phyloP scores from a whole-genome alignment of 805 yeast species.

The Metschnikowia amazonensis region DNA sequence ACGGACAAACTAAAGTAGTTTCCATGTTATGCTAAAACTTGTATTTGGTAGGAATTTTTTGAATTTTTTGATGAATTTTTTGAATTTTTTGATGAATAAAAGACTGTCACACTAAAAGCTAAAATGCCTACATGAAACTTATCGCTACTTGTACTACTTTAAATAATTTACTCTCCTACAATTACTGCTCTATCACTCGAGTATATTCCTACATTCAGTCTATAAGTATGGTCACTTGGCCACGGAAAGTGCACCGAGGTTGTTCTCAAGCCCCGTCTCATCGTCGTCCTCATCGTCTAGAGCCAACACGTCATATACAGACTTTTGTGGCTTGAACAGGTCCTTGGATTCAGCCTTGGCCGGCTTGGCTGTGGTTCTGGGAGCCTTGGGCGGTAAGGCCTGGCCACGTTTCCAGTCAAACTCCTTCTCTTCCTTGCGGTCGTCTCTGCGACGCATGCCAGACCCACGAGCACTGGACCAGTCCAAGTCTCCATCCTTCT shows the following conservation, averaged over 20 bases:
- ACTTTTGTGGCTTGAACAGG: constrained; percentile 18
- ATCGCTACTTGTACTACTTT: too few relatives aligned
- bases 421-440: constrained; percentile 27
- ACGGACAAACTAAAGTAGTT: too few relatives aligned
- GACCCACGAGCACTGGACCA: constrained; percentile 24
- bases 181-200: neutral
- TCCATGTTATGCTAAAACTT: too few relatives aligned
- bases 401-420: constrained; percentile 41
- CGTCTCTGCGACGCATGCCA: constrained; percentile 21
- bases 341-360: constrained; percentile 12
- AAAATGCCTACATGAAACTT: too few relatives aligned
- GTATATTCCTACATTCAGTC: neutral
- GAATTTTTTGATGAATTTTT: too few relatives aligned
- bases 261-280: constrained; percentile 15
- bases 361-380: constrained; percentile 5
- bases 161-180: too few relatives aligned
- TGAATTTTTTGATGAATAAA: too few relatives aligned
- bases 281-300: constrained; percentile 17
- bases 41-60: too few relatives aligned
- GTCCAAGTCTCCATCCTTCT: constrained; percentile 23
- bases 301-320: constrained; percentile 19
- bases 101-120: too few relatives aligned
- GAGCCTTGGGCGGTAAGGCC: constrained; percentile 21
- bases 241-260: constrained; percentile 15
- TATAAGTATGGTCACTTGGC: constrained; percentile 3